Evolutionary conservation across 2,329 filamentous ascomycete species (phyloP), one percentile per base, ranked within the genome.

Genomic region (Clarireedia homoeocarpa): DNA sequence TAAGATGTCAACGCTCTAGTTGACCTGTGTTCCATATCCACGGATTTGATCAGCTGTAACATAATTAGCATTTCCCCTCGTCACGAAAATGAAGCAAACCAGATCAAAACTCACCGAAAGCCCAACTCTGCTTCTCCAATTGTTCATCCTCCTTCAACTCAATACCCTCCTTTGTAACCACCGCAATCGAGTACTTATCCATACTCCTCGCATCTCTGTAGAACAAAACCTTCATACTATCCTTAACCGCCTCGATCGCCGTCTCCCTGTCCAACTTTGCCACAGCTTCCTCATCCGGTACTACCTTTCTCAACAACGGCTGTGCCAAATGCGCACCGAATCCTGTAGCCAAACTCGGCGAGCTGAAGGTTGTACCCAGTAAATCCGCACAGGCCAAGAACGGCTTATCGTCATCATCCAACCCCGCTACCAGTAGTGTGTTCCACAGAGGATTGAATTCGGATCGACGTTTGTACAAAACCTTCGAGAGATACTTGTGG

Each of bases 361-460:
- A 83, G 40, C 84, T 85, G 77, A 91, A 99, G 17, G 91, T 95
- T 40, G 91, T 96, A 59, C 94, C 94, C 58, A 96, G 83, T 59
- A 99, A 79, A 75, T 99, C 94, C 53, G 90, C 90, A 62, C 84
- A 88, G 62, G 91, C 92, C 55, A 99, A 82, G 82, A 96, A 99
- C 24, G 94, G 92, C 72, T 85, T 82, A 65, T 79, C 80, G 53
- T 85, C 78, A 63, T 85, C 85, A 72, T 95, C 89, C 65, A 97
- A 79, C 26, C 94, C 94, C 51, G 88, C 92, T 52, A 99, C 89
- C 46, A 99, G 82, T 59, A 99, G 77, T 70, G 91, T 86, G 76
- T 97, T 99, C 94, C 94, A 99, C 60, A 99, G 82, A 10, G 94
- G 94, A 76, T 99, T 89, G 80, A 99, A 95, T 71, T 96, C 89